A percentile compares a stretch with the other conserved stretches of the same genome.
phyloP scores from a whole-genome alignment of 2,329 filamentous ascomycete species.

The Proliferodiscus dingleyae region DNA sequence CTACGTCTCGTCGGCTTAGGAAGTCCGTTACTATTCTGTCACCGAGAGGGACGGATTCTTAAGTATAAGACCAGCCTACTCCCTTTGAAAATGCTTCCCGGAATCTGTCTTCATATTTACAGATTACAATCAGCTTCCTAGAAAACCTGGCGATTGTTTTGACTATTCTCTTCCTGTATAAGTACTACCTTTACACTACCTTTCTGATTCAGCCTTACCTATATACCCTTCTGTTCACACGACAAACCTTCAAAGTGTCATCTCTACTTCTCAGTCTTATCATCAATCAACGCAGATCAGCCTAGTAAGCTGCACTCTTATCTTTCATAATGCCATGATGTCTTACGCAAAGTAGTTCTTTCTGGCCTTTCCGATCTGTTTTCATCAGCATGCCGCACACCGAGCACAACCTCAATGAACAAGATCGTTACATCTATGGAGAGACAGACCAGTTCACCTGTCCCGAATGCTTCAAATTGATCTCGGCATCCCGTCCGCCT shows the following conservation, averaged over 20 bases:
- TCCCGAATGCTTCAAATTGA: conserved; percentile 18
- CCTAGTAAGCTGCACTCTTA: conserved; percentile 10
- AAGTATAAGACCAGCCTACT: neutral
- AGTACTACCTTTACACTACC: neutral
- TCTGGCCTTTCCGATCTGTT: conserved; percentile 5
- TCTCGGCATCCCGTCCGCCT: conserved; percentile 22
- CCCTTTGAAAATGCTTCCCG: neutral
- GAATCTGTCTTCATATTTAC: neutral
- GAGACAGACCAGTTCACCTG: conserved; percentile 20
- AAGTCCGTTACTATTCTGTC: neutral
- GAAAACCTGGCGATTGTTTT: neutral
- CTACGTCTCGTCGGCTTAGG: neutral
- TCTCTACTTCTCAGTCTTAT: conserved; percentile 17
- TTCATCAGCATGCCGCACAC: no score
- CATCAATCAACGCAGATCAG: conserved; percentile 8
- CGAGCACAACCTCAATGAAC: conserved; percentile 4
- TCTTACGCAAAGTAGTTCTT: conserved; percentile 6
- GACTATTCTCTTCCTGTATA: neutral
- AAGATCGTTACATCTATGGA: conserved; percentile 9
- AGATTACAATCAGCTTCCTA: neutral
- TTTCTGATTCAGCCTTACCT: neutral
- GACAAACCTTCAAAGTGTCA: conserved; percentile 14
- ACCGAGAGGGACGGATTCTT: neutral
- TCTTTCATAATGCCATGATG: neutral
- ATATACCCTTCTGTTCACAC: neutral